Percentiles rank a stretch among this genome's conserved stretches.
These are phyloP conservation scores for Schwanniomyces yamadae DNA, from an alignment of 805 yeast species.

Conservation along the genomic window DNA sequence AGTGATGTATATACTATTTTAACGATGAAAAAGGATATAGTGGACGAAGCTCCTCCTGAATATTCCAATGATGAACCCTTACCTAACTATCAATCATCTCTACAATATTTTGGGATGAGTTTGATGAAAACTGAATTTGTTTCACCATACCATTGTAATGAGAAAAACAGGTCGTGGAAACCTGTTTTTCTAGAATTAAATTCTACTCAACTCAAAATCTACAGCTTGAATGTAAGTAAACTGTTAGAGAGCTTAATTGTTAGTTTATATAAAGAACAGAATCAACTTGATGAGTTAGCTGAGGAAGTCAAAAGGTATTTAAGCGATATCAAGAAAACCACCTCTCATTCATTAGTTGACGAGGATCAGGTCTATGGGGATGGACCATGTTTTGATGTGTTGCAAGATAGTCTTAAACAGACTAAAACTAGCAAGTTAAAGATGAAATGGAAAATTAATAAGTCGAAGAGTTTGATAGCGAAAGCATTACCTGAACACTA, in stretches of 20 bases:
- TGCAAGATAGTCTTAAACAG: slow-evolving; percentile 3
- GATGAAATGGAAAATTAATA: slow-evolving; percentile 15
- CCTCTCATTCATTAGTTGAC: neutral
- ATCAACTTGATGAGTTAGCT: slow-evolving; percentile 19
- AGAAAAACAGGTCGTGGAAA: slow-evolving; percentile 26
- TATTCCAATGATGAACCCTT: slow-evolving; percentile 23
- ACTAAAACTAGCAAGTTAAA: slow-evolving; percentile 18
- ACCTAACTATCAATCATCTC: slow-evolving; percentile 33
- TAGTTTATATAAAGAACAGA: slow-evolving; percentile 30
- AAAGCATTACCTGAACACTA: slow-evolving; percentile 18
- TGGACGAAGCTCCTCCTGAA: too few species aligned
- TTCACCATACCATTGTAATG: slow-evolving; percentile 35
- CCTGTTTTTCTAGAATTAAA: slow-evolving; percentile 40
- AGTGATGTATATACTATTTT: too few species aligned
- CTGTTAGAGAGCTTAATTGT: slow-evolving; percentile 22
- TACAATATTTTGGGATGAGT: slow-evolving; percentile 32
- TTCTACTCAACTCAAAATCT: slow-evolving; percentile 37
- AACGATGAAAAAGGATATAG: too few species aligned
- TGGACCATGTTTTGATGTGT: too few species aligned
- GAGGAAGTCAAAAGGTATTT: too few species aligned
- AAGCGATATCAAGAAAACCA: neutral
- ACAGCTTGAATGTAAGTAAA: slow-evolving; percentile 24
- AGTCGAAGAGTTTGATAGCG: slow-evolving; percentile 5
- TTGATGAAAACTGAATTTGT: slow-evolving; percentile 35
- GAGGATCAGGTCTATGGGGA: too few species aligned